Base-by-base conservation (phyloP, 495 filamentous ascomycete species). In the Aspergillus hancockii region DNA sequence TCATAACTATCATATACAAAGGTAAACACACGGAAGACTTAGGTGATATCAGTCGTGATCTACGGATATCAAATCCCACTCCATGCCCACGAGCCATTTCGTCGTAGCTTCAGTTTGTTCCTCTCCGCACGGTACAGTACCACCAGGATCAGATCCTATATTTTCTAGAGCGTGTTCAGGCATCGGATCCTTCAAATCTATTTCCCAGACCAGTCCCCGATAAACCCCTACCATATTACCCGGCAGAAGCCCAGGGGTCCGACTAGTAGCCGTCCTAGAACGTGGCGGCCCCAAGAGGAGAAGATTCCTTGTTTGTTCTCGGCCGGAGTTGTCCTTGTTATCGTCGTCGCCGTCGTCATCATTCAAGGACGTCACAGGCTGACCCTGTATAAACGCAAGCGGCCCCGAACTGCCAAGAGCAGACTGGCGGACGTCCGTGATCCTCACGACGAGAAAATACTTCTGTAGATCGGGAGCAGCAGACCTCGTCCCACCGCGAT, bases 21-120 rank as follows among this genome's bases (percentile, higher is more conserved):
- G 4, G 4, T 18, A 41, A 41, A n/a, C n/a, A n/a, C n/a, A n/a
- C n/a, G n/a, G n/a, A n/a, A n/a, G n/a, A n/a, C n/a, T n/a, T n/a
- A 19, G n/a, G 4, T 19, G 1, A 45, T 19, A 3, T 19, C 3
- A 4, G 18, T 45, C n/a, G 6, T 8, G 10, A 45, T 45, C 8
- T 47, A 10, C n/a, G 25, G 36, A 57, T 31, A 78, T 23, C 16
- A 76, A 22, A 43, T 76, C 73, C 76, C 76, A 79, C 55, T 79
- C 74, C 66, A 75, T 71, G n/a, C 62, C 70, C 30, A 79, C 67
- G 12, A 72, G 61, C 75, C 76, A 79, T 36, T 56, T 65, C 16
- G 61, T 62, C 22, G 30, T 21, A 36, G 31, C 21, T 2, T 36
- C 30, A 3, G 52, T 9, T 13, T 54, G 2, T n/a, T n/a, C n/a